Base-by-base conservation (phyloP, 2,329 filamentous ascomycete genomes). In the Fusarium graminum region DNA sequence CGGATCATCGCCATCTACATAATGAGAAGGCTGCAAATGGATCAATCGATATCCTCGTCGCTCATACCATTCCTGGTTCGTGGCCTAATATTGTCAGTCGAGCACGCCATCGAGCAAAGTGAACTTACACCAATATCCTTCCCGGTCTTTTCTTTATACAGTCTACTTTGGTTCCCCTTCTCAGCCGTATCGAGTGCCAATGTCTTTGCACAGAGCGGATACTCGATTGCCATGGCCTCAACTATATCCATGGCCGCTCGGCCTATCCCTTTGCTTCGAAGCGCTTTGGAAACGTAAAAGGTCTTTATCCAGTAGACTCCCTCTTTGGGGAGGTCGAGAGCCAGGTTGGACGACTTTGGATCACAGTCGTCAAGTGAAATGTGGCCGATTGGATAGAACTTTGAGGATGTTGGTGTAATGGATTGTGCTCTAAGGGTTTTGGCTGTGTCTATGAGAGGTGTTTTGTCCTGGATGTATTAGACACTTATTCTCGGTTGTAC, bases 261-360 rank as follows among this genome's bases (percentile, higher is more conserved):
- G 0, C 74, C 74, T 1, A 76, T 51, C 3, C 74, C 74, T 9
- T 64, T 55, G 30, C 67, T 65, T n/a, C 63, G 71, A 3, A 76
- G 45, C 8, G 67, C 67, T 6, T 63, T 42, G 0, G 73, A 67
- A 2, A 76, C 68, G 26, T 72, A 76, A 8, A 76, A 70, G 0
- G 65, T 74, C 41, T 76, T 76, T 38, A 76, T 76, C 74, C 74
- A 76, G 44, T 71, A 75, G 8, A 72, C 36, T 4, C 46, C 50
- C 2, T 69, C 55, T 1, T 41, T 25, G 0, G 73, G 70, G 4
- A 76, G 51, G 2, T 73, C 61, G 0, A 76, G 46, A 0, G 45
- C n/a, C 5, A 74, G 55, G 1, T 49, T 32, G 1, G 40, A 39
- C 0, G 62, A 50, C 12, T 66, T 68, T 6, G 61, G 50, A 28